A percentile compares a stretch with the other conserved stretches of the same genome.
Evolutionary conservation across 306 rosid genomes (phyloP).

Genomic region (Castanospermum australe): DNA sequence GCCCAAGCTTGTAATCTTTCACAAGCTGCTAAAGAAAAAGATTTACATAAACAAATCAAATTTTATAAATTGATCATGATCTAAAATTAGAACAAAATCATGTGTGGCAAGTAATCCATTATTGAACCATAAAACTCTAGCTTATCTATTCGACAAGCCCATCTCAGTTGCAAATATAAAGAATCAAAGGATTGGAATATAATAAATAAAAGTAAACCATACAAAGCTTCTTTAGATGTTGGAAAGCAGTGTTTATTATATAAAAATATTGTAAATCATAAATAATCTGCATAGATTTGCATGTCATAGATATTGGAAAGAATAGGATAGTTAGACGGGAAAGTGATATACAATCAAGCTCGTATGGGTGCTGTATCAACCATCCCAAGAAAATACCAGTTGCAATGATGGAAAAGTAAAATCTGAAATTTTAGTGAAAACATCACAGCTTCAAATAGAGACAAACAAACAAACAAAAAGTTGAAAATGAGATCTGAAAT

Average conservation of each 20-base stretch:
- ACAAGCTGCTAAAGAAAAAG: slow-evolving; percentile 60
- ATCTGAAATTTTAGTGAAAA: background rate
- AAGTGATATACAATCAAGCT: background rate
- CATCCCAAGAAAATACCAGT: background rate
- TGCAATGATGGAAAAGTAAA: background rate
- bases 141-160: background rate
- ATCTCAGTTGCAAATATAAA: background rate
- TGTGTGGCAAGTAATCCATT: background rate
- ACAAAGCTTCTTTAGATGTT: background rate
- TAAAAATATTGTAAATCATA: background rate
- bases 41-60: background rate
- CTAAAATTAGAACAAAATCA: slow-evolving; percentile 17
- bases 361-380: background rate
- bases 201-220: background rate
- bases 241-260: background rate
- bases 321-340: background rate
- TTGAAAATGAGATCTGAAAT: background rate
- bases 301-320: background rate
- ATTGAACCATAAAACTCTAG: background rate
- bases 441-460: background rate
- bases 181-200: background rate
- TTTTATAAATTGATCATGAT: background rate
- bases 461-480: background rate
- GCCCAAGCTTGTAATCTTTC: slow-evolving; percentile 93
- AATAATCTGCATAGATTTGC: background rate